A percentile compares a stretch with the other conserved stretches of the same genome.
phyloP scores from a whole-genome alignment of 257 asterid species.

The Cordia subcordata region DNA sequence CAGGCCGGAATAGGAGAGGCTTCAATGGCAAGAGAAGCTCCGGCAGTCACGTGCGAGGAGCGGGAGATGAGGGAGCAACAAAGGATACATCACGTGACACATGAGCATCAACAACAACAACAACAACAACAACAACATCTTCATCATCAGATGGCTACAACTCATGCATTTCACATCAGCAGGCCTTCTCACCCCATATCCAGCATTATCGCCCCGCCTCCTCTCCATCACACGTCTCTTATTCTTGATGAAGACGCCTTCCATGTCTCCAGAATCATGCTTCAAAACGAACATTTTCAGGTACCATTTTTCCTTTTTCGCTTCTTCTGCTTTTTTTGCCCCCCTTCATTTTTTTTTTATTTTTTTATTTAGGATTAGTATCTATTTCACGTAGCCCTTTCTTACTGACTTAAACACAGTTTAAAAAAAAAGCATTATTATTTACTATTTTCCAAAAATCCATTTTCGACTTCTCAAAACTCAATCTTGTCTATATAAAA shows the following conservation, averaged over 20 bases:
- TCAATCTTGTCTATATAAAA: too few relatives aligned
- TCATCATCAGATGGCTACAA: conserved; percentile 37
- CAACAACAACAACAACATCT: conserved; percentile 31
- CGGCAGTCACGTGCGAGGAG: conserved; percentile 53
- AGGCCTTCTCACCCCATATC: conserved; percentile 81
- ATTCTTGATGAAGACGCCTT: conserved; percentile 69
- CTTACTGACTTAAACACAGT: too few relatives aligned
- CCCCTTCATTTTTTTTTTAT: too few relatives aligned
- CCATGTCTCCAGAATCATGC: conserved; percentile 63
- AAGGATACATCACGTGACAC: conserved; percentile 43
- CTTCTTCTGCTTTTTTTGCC: background rate
- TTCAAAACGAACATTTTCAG: conserved; percentile 62
- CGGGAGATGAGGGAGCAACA: conserved; percentile 47
- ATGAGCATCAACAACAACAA: conserved; percentile 38
- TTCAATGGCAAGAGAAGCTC: conserved; percentile 54
- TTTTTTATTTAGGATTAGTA: too few relatives aligned
- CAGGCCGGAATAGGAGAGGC: conserved; percentile 64
- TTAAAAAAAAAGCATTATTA: too few relatives aligned
- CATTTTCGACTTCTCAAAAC: too few relatives aligned
- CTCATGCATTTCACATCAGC: conserved; percentile 68
- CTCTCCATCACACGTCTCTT: conserved; percentile 62
- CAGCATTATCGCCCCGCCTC: conserved; percentile 59
- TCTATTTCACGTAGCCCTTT: too few relatives aligned
- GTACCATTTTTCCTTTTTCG: conserved; percentile 22
- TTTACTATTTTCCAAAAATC: too few relatives aligned